A percentile compares a stretch with the other conserved stretches of the same genome.
These are phyloP conservation scores for Kwoniella sp. DNA, from an alignment of 768 basidiomycete species.

Conservation along the genomic window DNA sequence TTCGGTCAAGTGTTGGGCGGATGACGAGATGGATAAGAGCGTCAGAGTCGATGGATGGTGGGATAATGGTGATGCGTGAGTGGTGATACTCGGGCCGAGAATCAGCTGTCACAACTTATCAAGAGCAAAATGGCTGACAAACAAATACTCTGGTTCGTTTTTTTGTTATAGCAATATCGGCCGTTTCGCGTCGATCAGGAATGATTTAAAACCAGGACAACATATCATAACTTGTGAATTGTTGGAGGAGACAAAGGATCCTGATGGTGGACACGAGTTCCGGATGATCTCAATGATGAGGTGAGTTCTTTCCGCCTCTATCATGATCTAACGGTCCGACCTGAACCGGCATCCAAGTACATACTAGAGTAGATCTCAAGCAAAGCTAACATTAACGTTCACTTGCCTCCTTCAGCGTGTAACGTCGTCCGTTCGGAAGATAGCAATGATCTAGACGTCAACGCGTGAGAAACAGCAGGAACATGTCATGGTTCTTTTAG, in stretches of 20 bases:
- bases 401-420: too few relatives aligned
- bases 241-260: conserved; percentile 43
- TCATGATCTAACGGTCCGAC: too few relatives aligned
- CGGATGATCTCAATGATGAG: conserved; percentile 47
- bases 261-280: conserved; percentile 47
- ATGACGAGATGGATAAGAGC: conserved; percentile 31
- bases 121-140: background rate
- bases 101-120: too few relatives aligned
- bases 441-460: too few relatives aligned
- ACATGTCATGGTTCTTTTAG: too few relatives aligned
- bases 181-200: conserved; percentile 26
- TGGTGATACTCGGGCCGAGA: conserved; percentile 4
- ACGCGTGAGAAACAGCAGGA: too few relatives aligned
- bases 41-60: conserved; percentile 49
- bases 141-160: too few relatives aligned
- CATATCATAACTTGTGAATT: conserved; percentile 48
- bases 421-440: too few relatives aligned
- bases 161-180: conserved; percentile 24
- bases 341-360: too few relatives aligned
- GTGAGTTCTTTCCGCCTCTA: conserved; percentile 35
- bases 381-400: too few relatives aligned
- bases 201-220: conserved; percentile 33
- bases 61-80: conserved; percentile 49
- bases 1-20: conserved; percentile 49
- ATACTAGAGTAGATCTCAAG: too few relatives aligned